These are phyloP conservation scores for Pleurotus pulmonarius DNA, from an alignment of 768 basidiomycete species.

Conservation along the genomic window DNA sequence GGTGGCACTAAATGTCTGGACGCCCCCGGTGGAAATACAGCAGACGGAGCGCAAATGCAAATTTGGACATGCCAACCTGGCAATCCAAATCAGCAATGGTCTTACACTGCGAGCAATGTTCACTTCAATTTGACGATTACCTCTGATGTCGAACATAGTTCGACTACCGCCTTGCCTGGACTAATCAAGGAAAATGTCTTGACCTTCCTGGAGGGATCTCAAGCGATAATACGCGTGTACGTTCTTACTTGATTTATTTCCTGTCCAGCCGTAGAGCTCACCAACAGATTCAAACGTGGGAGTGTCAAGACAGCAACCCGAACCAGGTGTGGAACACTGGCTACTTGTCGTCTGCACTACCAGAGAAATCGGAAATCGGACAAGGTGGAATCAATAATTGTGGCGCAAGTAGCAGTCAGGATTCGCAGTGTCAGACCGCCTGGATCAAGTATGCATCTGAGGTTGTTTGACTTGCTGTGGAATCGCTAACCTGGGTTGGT, in stretches of 20 bases:
- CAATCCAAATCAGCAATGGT: conserved; percentile 43
- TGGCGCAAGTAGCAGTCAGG: conserved; percentile 49
- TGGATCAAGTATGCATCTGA: conserved; percentile 52
- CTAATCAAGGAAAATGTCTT: conserved; percentile 44
- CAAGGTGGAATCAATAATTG: conserved; percentile 70
- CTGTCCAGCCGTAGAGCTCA: not conserved
- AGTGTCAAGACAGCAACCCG: not conserved
- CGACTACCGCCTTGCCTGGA: conserved; percentile 42
- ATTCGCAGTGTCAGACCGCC: conserved; percentile 68
- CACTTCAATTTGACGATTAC: conserved; percentile 10
- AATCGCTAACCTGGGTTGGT: no score
- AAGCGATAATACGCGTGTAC: conserved; percentile 37
- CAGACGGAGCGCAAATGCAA: conserved; percentile 46
- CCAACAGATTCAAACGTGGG: conserved; percentile 1
- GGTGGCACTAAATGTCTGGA: conserved; percentile 46
- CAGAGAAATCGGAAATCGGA: conserved; percentile 49
- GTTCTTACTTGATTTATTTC: conserved; percentile 8
- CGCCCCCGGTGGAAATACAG: conserved; percentile 34
- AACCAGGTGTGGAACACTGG: conserved; percentile 40
- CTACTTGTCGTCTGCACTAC: conserved; percentile 37
- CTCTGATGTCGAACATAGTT: not conserved
- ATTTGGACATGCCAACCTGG: conserved; percentile 44
- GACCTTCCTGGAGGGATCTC: conserved; percentile 41
- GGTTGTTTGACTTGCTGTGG: no score
- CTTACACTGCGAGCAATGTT: conserved; percentile 32